phyloP scores from a whole-genome alignment of 768 basidiomycete species.

The Mrakia hoshinonis region DNA sequence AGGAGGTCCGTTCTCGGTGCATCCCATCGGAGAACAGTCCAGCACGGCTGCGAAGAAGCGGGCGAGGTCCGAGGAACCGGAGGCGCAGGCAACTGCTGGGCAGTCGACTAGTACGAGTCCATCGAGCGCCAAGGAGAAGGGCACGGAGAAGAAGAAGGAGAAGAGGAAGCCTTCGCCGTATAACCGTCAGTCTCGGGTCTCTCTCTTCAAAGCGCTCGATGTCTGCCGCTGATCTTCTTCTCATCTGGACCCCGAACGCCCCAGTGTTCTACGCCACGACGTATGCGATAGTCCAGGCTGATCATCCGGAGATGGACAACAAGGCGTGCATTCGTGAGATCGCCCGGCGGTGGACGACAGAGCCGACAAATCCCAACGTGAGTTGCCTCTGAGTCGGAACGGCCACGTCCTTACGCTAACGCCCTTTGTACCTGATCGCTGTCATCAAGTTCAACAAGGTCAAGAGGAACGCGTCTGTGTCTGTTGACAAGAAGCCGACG shows the following conservation, averaged over 20 bases:
- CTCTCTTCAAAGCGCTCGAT: neutral
- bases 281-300: neutral
- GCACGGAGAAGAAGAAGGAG: neutral
- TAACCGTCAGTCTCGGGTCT: neutral
- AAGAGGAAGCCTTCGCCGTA: conserved; percentile 7
- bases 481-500: no score
- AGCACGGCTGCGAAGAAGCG: no score
- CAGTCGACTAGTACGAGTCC: neutral
- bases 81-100: no score
- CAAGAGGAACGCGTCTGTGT: neutral
- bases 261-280: neutral
- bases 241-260: no score
- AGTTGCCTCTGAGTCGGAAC: no score
- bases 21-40: no score
- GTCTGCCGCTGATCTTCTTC: neutral
- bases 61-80: no score
- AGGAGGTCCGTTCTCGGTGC: no score
- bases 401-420: no score
- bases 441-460: neutral
- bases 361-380: neutral
- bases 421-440: neutral
- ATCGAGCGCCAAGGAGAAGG: neutral
- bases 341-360: neutral
- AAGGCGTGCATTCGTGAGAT: neutral
- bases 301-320: neutral